Conservation (phyloP, 176 grass and related monocot genomes). For the Zizania latifolia region DNA sequence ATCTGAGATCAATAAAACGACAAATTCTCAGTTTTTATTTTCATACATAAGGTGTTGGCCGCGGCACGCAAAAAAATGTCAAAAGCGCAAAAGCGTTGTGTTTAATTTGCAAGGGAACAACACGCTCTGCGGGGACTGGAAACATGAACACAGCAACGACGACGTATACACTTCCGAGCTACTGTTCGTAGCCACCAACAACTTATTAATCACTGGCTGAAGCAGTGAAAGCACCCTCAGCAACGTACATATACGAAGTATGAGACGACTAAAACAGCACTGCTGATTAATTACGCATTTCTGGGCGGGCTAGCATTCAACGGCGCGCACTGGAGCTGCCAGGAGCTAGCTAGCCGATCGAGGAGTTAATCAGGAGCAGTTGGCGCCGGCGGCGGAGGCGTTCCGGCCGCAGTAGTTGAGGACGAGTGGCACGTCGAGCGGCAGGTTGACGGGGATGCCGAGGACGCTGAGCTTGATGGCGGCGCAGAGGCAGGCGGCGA, state of each 20-base stretch:
- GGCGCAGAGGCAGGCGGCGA: constrained; percentile 53
- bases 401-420: constrained; percentile 59
- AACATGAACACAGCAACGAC: background rate
- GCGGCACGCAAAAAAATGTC: too few relatives aligned
- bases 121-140: background rate
- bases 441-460: constrained; percentile 57
- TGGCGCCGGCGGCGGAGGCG: constrained; percentile 18
- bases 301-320: background rate
- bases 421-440: constrained; percentile 51
- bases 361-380: constrained; percentile 34
- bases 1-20: too few relatives aligned
- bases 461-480: constrained; percentile 39
- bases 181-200: background rate
- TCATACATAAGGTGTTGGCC: too few relatives aligned
- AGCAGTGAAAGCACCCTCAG: background rate
- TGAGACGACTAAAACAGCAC: background rate
- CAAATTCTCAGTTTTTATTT: too few relatives aligned
- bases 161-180: background rate
- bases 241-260: background rate
- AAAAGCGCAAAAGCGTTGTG: too few relatives aligned
- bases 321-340: too few relatives aligned
- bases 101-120: background rate
- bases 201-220: background rate
- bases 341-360: too few relatives aligned
- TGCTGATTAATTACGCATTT: background rate